phyloP scores from a whole-genome alignment of 2,329 filamentous ascomycete genomes.

The Nothopassalora personata region DNA sequence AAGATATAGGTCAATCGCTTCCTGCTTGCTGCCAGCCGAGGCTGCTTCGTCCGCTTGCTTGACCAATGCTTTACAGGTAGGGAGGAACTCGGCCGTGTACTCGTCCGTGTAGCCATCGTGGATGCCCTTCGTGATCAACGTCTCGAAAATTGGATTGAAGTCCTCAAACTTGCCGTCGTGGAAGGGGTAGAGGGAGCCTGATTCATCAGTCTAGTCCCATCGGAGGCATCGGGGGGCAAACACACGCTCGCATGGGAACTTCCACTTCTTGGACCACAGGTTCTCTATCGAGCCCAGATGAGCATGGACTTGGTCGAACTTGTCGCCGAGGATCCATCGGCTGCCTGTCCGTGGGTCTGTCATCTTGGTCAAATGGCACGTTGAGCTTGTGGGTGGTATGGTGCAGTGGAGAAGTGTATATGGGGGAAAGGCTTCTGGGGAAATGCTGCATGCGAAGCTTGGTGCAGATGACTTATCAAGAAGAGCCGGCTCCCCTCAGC shows the following conservation, averaged over 20 bases:
- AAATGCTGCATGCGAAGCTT: no score
- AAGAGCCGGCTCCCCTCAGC: no score
- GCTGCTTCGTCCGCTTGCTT: conserved; percentile 26
- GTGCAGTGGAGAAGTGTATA: neutral
- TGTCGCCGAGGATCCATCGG: conserved; percentile 41
- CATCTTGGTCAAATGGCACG: neutral
- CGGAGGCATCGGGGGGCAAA: no score
- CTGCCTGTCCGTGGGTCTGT: conserved; percentile 31
- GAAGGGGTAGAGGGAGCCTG: conserved; percentile 28
- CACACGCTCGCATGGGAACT: conserved; percentile 28
- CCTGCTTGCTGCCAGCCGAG: conserved; percentile 22
- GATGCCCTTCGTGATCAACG: conserved; percentile 33
- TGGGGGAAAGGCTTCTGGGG: neutral
- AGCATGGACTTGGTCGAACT: conserved; percentile 45
- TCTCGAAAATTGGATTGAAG: conserved; percentile 36
- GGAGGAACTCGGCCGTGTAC: conserved; percentile 35
- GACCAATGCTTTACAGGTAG: conserved; percentile 30
- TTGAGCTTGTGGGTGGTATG: no score
- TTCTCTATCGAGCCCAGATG: conserved; percentile 57
- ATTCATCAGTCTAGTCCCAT: neutral
- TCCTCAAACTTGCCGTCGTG: conserved; percentile 32
- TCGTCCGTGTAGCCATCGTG: conserved; percentile 36
- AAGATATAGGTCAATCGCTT: conserved; percentile 33
- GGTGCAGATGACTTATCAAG: no score
- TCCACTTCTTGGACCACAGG: conserved; percentile 42